These are phyloP conservation scores for Spergularia bocconei DNA, from an alignment of 148 eudicot species.

Conservation along the genomic window DNA sequence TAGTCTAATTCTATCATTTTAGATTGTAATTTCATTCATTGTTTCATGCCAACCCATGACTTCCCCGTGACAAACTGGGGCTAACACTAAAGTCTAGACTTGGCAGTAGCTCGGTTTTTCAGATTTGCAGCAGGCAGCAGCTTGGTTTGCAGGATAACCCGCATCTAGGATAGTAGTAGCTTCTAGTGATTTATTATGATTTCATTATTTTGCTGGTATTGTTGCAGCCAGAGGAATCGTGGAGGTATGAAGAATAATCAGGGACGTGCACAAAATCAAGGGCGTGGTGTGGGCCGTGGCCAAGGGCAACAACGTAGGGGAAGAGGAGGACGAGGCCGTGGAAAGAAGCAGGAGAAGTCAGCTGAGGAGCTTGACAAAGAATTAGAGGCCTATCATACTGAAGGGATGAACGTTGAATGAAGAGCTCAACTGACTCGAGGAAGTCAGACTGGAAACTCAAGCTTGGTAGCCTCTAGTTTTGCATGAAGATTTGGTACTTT, in stretches of 20 bases:
- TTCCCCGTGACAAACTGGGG: too few relatives aligned
- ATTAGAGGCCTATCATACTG: conserved; percentile 75
- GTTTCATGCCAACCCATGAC: too few relatives aligned
- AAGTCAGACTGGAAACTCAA: not conserved
- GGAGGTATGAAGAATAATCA: conserved; percentile 50
- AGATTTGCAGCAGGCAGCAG: too few relatives aligned
- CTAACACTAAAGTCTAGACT: too few relatives aligned
- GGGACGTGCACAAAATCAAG: conserved; percentile 37
- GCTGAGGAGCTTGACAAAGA: conserved; percentile 93
- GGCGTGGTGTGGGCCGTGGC: conserved; percentile 40
- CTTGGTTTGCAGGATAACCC: too few relatives aligned
- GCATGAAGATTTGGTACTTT: not conserved
- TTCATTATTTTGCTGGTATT: not conserved
- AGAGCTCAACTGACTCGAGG: not conserved
- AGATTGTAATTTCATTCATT: too few relatives aligned
- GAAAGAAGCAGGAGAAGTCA: conserved; percentile 58
- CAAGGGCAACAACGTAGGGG: conserved; percentile 26
- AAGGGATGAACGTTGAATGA: conserved; percentile 43
- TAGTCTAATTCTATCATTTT: too few relatives aligned
- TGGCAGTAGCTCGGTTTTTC: too few relatives aligned
- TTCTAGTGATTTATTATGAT: not conserved
- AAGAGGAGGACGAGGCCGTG: conserved; percentile 45
- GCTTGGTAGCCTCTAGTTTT: not conserved
- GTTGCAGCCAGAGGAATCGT: conserved; percentile 43
- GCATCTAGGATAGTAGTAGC: too few relatives aligned